These are phyloP conservation scores for Penicillium olsonii DNA, from an alignment of 2,329 filamentous ascomycete genomes.

Conservation along the genomic window DNA sequence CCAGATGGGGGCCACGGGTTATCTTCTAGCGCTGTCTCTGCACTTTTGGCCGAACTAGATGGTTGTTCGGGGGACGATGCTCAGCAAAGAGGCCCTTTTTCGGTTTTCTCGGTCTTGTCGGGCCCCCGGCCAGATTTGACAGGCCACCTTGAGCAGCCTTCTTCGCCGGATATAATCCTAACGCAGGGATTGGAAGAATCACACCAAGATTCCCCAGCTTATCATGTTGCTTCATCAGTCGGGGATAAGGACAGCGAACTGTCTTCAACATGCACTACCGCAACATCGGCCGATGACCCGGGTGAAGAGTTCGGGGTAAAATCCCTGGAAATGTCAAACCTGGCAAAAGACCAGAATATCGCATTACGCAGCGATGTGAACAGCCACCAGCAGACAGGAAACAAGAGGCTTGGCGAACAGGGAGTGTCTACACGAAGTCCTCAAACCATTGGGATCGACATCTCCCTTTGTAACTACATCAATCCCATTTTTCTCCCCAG, in stretches of 20 bases:
- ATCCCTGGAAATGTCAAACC: not conserved
- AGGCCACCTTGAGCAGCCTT: not conserved
- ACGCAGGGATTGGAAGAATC: not conserved
- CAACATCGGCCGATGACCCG: not conserved
- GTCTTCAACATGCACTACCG: not conserved
- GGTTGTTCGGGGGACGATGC: constrained; percentile 15
- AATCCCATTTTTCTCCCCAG: constrained; percentile 12
- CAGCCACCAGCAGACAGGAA: not conserved
- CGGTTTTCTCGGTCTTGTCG: constrained; percentile 21
- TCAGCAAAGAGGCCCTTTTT: constrained; percentile 25
- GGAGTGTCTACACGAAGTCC: not conserved
- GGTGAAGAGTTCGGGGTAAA: not conserved
- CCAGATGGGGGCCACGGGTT: constrained; percentile 7
- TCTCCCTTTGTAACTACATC: not conserved
- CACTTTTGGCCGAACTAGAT: constrained; percentile 20
- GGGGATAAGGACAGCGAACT: not conserved
- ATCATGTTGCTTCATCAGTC: not conserved
- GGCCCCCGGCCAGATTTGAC: not conserved
- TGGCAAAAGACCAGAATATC: not conserved
- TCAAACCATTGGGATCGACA: not conserved
- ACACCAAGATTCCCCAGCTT: not conserved
- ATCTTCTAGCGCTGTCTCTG: constrained; percentile 20
- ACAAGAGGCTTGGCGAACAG: not conserved
- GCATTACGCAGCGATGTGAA: too few relatives aligned
- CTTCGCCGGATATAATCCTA: not conserved